These are phyloP conservation scores for Leishmania tropica DNA, from an alignment of 208 protist genomes.

Conservation along the genomic window DNA sequence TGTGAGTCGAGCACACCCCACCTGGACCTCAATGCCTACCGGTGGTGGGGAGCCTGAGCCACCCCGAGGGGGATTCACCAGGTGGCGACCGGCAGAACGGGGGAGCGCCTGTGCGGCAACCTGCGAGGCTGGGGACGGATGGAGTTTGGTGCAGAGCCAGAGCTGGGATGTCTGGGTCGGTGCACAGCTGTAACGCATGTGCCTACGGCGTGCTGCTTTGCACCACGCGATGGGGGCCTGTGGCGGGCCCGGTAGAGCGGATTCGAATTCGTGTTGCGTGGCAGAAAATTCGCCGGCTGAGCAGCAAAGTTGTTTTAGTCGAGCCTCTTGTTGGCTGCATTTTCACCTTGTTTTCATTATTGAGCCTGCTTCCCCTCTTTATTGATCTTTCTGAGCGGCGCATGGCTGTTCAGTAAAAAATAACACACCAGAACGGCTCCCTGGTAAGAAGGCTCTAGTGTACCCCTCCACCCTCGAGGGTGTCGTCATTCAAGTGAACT, in stretches of 20 bases:
- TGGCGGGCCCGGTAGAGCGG: not conserved
- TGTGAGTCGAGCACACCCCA: not conserved
- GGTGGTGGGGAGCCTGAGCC: not conserved
- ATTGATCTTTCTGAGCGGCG: not conserved
- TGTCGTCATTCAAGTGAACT: not conserved
- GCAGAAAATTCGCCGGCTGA: not conserved
- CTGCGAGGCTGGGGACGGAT: not conserved
- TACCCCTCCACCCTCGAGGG: not conserved
- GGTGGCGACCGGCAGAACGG: not conserved
- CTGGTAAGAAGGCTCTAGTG: not conserved
- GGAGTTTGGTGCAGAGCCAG: not conserved
- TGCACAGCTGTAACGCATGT: not conserved
- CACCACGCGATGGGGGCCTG: not conserved
- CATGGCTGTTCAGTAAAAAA: not conserved
- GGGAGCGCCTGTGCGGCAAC: not conserved
- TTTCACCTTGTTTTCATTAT: not conserved
- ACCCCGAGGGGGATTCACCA: not conserved
- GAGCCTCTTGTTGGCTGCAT: not conserved
- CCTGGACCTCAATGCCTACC: not conserved
- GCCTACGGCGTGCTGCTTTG: not conserved
- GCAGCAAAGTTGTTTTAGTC: not conserved
- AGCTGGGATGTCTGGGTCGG: not conserved
- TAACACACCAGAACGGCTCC: not conserved
- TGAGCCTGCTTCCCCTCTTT: not conserved
- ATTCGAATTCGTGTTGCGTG: not conserved